These are phyloP conservation scores for Epichloe glyceriae DNA, from an alignment of 2,329 filamentous ascomycete genomes.

Conservation along the genomic window DNA sequence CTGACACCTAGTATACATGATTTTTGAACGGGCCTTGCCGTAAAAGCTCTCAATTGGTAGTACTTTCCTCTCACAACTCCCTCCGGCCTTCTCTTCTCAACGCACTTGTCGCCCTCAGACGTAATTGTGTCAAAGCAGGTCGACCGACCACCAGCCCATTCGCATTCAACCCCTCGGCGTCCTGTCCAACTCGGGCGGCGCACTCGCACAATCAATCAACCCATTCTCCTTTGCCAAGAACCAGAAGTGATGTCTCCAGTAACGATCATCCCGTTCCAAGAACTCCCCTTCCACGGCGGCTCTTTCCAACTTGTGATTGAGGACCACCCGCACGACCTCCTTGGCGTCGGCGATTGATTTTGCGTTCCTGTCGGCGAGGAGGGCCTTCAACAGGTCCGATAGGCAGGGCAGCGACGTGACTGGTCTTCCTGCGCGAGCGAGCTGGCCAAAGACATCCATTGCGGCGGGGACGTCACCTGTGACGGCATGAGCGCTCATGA, in stretches of 20 bases:
- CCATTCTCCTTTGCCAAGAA: constrained; percentile 28
- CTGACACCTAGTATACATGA: too few species aligned
- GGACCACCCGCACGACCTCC: constrained; percentile 19
- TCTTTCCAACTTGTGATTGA: constrained; percentile 15
- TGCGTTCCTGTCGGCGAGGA: constrained; percentile 13
- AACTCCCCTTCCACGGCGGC: constrained; percentile 8
- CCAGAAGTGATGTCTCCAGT: constrained; percentile 40
- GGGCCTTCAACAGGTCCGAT: constrained; percentile 26
- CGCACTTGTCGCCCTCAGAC: too few species aligned
- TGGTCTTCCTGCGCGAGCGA: constrained; percentile 25
- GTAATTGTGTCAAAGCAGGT: too few species aligned
- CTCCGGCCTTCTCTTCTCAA: too few species aligned
- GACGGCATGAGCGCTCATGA: constrained; percentile 53
- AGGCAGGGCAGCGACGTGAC: constrained; percentile 30
- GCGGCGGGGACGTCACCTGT: constrained; percentile 37
- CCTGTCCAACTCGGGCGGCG: constrained; percentile 11
- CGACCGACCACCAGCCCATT: too few species aligned
- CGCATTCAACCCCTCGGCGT: constrained; percentile 4
- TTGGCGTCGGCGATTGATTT: constrained; percentile 16
- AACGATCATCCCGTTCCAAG: constrained; percentile 15
- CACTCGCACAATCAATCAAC: constrained; percentile 18
- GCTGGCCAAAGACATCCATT: constrained; percentile 33
- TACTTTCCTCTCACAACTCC: too few species aligned
- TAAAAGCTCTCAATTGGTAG: too few species aligned
- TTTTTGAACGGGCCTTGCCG: too few species aligned